A percentile compares a stretch with the other conserved stretches of the same genome.
These are phyloP conservation scores for Stereum hirsutum DNA, from an alignment of 1,284 basidiomycete genomes.

Conservation along the genomic window DNA sequence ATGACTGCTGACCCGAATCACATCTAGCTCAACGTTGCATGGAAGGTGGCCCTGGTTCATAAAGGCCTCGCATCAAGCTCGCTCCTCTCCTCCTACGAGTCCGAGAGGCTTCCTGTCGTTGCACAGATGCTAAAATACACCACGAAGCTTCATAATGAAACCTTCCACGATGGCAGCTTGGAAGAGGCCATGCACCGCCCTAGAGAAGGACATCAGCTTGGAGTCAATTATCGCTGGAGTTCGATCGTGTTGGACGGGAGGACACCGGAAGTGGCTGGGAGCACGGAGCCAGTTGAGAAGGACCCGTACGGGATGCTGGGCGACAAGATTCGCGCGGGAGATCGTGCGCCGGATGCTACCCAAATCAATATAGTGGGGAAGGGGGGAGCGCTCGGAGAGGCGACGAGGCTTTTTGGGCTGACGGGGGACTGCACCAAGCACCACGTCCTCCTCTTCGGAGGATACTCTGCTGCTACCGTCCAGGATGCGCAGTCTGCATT, in stretches of 20 bases:
- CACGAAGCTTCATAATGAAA: slow-evolving; percentile 2
- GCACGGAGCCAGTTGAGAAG: slow-evolving; percentile 11
- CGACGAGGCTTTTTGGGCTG: slow-evolving; percentile 17
- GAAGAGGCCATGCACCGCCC: slow-evolving; percentile 15
- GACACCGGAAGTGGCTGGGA: neutral
- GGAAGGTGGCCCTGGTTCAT: slow-evolving; percentile 15
- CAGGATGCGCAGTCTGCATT: slow-evolving; percentile 1
- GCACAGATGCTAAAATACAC: slow-evolving; percentile 15
- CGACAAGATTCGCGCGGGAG: slow-evolving; percentile 28
- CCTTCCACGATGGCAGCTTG: neutral
- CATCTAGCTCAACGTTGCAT: slow-evolving; percentile 15
- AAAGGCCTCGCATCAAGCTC: slow-evolving; percentile 10
- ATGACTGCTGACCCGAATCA: neutral
- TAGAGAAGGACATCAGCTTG: slow-evolving; percentile 26
- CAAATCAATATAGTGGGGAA: too few relatives aligned
- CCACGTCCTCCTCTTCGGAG: slow-evolving; percentile 18
- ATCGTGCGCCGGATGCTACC: slow-evolving; percentile 35
- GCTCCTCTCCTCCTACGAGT: slow-evolving; percentile 12
- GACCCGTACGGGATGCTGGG: slow-evolving; percentile 14
- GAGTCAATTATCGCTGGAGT: slow-evolving; percentile 40
- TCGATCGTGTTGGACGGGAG: slow-evolving; percentile 32
- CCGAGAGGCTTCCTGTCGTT: slow-evolving; percentile 17
- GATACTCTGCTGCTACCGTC: neutral
- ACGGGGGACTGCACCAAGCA: slow-evolving; percentile 14
- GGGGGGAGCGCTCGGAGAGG: slow-evolving; percentile 1